Percentiles rank a stretch among this genome's conserved stretches.
phyloP scores from a whole-genome alignment of 192 early-diverging fungal species.

The Gryganskiella cystojenkinii region DNA sequence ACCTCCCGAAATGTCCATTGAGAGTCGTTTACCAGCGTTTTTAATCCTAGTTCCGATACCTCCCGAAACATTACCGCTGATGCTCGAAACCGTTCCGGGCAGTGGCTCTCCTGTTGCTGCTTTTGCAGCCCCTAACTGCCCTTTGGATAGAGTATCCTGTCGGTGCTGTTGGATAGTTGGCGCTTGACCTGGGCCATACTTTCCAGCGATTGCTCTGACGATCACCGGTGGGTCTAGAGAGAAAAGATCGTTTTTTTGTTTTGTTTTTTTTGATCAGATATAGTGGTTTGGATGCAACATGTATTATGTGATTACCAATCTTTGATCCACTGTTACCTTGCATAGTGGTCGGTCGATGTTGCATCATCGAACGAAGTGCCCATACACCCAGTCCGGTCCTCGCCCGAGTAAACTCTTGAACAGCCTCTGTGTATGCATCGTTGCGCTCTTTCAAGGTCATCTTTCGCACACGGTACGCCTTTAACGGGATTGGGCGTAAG shows the following conservation, averaged over 20 bases:
- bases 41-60: conserved; percentile 36
- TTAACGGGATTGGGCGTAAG: conserved; percentile 29
- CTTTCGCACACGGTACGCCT: conserved; percentile 34
- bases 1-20: conserved; percentile 25
- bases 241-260: too few relatives aligned
- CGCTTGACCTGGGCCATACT: conserved; percentile 4
- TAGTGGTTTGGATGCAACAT: too few relatives aligned
- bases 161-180: not conserved
- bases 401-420: conserved; percentile 37
- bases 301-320: too few relatives aligned
- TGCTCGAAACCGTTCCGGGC: too few relatives aligned
- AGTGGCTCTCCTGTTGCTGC: too few relatives aligned
- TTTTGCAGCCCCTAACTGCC: not conserved
- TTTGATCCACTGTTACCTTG: conserved; percentile 20
- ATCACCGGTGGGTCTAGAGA: conserved; percentile 33
- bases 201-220: conserved; percentile 31
- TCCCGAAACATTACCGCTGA: conserved; percentile 10
- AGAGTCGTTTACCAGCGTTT: conserved; percentile 39
- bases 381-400: conserved; percentile 37
- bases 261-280: too few relatives aligned
- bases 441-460: conserved; percentile 28
- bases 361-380: conserved; percentile 39
- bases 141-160: conserved; percentile 5
- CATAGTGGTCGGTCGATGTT: conserved; percentile 43
- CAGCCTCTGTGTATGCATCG: conserved; percentile 19